Evolutionary conservation across 2,329 filamentous ascomycete genomes (phyloP), one percentile per base, ranked within the genome.

Genomic region (Fusarium tjaetaba): DNA sequence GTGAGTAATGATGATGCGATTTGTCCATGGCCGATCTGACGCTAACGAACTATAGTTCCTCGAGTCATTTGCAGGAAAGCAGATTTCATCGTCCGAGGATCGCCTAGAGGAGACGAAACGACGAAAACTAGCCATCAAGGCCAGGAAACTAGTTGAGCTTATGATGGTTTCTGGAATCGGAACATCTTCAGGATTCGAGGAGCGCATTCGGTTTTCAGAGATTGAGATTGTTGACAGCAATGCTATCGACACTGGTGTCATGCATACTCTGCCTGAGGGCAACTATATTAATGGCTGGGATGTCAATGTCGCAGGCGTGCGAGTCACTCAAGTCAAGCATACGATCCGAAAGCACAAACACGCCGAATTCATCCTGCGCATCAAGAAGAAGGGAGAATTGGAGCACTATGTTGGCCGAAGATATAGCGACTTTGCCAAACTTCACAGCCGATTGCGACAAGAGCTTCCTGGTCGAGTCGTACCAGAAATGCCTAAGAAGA

Each of bases 91-190:
- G 11, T 98, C 96, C 10, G 96, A 98, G 84, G 96, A 99, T 81
- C 91, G 96, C 8, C 85, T 98, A 36, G 96, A 99, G 84, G 95
- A 98, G 83, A 98, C 96, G 15, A 99, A 99, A 86, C 90, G 96
- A 66, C 89, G 92, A 74, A 99, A 99, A 83, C 85, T 99, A 73
- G 96, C 96, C 7, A 87, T 92, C 77, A 99, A 99, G 88, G 94
- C 94, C 53, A 92, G 96, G 82, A 99, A 99, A 85, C 86, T 99
- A 65, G 94, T 99, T 16, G 96, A 99, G 86, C 87, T 99, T 70
- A 99, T 99, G 96, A 98, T 99, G 95, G 96, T 99, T 14, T 98
- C 96, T 13, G 96, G 96, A 42, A 93, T 99, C 65, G 94, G 94
- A 39, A 99, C 96, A 2, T 95, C 96, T 8, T 98, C 95, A 9